A percentile compares a stretch with the other conserved stretches of the same genome.
Conservation (phyloP, 495 filamentous ascomycete genomes). For the Podospora didyma region DNA sequence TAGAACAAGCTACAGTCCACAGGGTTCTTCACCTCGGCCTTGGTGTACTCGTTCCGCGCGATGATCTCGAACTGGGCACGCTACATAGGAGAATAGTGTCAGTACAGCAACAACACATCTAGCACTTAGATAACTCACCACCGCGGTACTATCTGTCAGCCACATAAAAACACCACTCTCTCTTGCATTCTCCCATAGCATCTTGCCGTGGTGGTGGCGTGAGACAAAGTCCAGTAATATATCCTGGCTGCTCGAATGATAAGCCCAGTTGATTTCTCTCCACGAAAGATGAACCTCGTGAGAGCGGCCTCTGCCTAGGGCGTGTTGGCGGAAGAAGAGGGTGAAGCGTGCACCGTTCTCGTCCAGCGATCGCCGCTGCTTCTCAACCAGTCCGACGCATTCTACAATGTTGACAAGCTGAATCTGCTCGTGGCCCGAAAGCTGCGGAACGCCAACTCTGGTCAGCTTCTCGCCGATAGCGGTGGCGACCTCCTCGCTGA, state of each 20-base stretch:
- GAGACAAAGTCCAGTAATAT: constrained; percentile 87
- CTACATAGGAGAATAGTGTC: constrained; percentile 33
- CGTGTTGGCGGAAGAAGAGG: constrained; percentile 84
- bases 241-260: constrained; percentile 87
- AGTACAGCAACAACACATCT: neutral
- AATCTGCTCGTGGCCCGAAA: constrained; percentile 87
- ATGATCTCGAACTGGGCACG: constrained; percentile 80
- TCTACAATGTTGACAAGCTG: constrained; percentile 83
- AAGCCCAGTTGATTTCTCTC: constrained; percentile 94
- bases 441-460: constrained; percentile 68
- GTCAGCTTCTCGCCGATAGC: constrained; percentile 76
- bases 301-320: constrained; percentile 61
- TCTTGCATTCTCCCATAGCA: constrained; percentile 80
- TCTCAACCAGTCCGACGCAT: constrained; percentile 80
- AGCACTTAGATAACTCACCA: constrained; percentile 51
- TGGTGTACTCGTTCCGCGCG: constrained; percentile 90
- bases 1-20: constrained; percentile 94
- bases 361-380: constrained; percentile 87
- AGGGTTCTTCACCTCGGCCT: constrained; percentile 81
- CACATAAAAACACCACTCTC: constrained; percentile 95
- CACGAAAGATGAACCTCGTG: constrained; percentile 72
- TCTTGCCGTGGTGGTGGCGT: constrained; percentile 66
- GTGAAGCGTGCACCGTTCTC: constrained; percentile 89
- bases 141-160: constrained; percentile 69
- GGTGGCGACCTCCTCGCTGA: constrained; percentile 69